Evolutionary conservation across 768 basidiomycete species (phyloP), one percentile per base, ranked within the genome.

Genomic region (Polyporus arcularius): DNA sequence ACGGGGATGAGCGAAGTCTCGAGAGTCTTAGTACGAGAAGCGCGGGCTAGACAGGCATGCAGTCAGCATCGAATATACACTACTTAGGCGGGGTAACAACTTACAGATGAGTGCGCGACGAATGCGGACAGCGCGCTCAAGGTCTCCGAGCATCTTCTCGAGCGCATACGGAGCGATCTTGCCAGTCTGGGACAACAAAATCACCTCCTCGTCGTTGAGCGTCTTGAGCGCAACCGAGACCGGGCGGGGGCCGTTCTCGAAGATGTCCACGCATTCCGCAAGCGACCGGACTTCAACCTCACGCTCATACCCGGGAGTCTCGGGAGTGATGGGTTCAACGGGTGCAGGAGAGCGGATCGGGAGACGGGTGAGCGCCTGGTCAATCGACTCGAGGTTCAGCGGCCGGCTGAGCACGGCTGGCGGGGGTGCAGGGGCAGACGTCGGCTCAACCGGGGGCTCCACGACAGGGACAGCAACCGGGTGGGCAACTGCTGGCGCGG

Each of bases 91-190:
- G 2, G 42, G 28, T 14, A 14, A 16, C 6, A 14, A 85, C 92
- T 79, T 72, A 94, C 93, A 98, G 61, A 98, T 89, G 65, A 99
- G 79, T 4, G 93, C 92, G 51, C 97, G 78, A 32, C 97, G 85
- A 53, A 99, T 82, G 35, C 81, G 74, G 2, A 98, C 96, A 40
- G 97, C 96, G 46, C 97, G 79, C 67, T 94, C 91, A 1, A 90
- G 76, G 65, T 95, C 88, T 55, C 87, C 94, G n/a, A 98, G 75
- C 32, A 94, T 87, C 79, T 98, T 98, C 78, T 99, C 97, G 58
- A 98, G 75, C 30, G 93, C 92, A 73, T 99, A 98, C n/a, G 92
- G 83, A 0, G 92, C 89, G 57, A 98, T 89, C 84, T 96, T 97
- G 32, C 95, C 94, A 63, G 87, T 88, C 77, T 96, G 93, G 2